phyloP scores from a whole-genome alignment of 306 rosid genomes.

The Gastrolobium villosum region DNA sequence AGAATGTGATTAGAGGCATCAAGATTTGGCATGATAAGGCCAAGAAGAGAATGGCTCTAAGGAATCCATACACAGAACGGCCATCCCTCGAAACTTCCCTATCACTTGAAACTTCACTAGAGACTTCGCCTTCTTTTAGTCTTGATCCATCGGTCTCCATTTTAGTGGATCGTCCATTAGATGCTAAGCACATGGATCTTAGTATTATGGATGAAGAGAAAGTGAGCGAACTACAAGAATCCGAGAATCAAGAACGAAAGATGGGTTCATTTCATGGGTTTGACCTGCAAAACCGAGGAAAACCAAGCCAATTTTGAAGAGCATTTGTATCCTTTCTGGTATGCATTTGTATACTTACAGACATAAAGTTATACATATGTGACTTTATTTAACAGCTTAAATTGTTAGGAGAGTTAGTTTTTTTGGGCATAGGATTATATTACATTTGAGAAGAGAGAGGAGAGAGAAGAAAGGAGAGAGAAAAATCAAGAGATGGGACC shows the following conservation, averaged over 20 bases:
- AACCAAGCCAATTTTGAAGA: background rate
- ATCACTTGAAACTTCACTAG: background rate
- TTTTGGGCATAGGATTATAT: too few relatives aligned
- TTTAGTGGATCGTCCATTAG: conserved; percentile 19
- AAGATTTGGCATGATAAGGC: conserved; percentile 18
- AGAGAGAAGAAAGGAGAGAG: too few relatives aligned
- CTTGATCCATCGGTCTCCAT: conserved; percentile 39
- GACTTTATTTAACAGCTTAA: background rate
- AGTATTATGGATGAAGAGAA: background rate
- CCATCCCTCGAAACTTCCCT: conserved; percentile 41
- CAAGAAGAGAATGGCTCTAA: background rate
- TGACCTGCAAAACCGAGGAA: background rate
- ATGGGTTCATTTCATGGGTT: background rate
- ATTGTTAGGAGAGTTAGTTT: too few relatives aligned
- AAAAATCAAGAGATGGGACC: too few relatives aligned
- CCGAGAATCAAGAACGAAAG: background rate
- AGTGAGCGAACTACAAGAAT: background rate
- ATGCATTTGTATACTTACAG: background rate
- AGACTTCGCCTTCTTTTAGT: conserved; percentile 56
- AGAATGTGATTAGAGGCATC: conserved; percentile 56
- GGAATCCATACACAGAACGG: conserved; percentile 16
- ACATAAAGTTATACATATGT: background rate
- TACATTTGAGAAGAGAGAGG: too few relatives aligned
- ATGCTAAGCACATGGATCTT: background rate
- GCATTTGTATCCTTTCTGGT: background rate